phyloP scores from a whole-genome alignment of 2,329 filamentous ascomycete genomes.

The Phialophora macrospora region DNA sequence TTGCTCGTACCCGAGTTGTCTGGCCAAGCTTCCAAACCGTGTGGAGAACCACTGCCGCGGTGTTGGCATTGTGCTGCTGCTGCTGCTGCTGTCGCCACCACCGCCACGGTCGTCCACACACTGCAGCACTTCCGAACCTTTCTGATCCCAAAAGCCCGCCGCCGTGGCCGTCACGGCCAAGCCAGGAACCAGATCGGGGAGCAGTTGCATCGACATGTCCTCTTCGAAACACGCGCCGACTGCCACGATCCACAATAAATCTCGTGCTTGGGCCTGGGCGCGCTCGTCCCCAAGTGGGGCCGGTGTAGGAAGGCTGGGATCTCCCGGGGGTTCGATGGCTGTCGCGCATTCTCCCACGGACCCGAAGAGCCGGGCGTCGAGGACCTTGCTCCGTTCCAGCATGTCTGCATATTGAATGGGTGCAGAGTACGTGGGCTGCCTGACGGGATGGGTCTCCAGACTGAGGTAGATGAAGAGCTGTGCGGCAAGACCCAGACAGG shows the following conservation, averaged over 20 bases:
- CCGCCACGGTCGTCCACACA: not conserved
- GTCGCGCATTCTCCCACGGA: not conserved
- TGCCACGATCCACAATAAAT: constrained; percentile 18
- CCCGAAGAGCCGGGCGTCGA: constrained; percentile 3
- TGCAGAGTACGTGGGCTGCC: constrained; percentile 4
- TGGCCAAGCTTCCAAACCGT: constrained; percentile 2
- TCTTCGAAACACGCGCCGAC: constrained; percentile 16
- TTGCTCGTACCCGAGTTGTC: constrained; percentile 1
- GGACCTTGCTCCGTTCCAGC: constrained; percentile 4
- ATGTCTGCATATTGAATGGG: constrained; percentile 13
- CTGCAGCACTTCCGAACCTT: not conserved
- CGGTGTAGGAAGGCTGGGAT: not conserved
- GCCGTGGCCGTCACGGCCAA: not conserved
- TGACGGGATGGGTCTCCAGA: constrained; percentile 12
- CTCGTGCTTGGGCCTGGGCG: not conserved
- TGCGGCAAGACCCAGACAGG: constrained; percentile 12
- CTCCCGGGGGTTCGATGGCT: not conserved
- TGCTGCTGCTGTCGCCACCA: not conserved
- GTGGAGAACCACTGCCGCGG: constrained; percentile 3
- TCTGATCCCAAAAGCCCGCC: constrained; percentile 3
- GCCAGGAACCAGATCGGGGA: not conserved
- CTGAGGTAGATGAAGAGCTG: constrained; percentile 21
- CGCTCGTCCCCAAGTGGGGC: not conserved
- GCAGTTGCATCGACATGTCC: constrained; percentile 5
- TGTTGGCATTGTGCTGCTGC: too few relatives aligned